A percentile compares a stretch with the other conserved stretches of the same genome.
Conservation (phyloP, 306 rosid species). For the Myrica gale region DNA sequence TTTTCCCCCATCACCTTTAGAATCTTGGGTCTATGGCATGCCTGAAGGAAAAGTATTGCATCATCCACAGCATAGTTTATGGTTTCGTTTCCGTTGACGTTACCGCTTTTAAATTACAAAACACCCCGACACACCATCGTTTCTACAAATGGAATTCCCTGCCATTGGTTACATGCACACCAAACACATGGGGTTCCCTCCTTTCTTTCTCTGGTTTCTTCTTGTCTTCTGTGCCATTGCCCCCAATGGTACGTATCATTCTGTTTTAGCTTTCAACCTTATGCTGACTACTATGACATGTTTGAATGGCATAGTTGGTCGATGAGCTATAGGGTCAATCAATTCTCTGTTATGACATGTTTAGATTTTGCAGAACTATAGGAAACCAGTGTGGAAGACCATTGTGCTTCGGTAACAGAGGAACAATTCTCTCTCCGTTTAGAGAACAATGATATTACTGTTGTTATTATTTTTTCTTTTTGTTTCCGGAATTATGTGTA, state of each 20-base stretch:
- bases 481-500: not conserved
- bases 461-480: too few relatives aligned
- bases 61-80: conserved; percentile 23
- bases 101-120: conserved; percentile 47
- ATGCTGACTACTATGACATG: not conserved
- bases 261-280: conserved; percentile 1
- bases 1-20: conserved; percentile 16
- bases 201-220: conserved; percentile 40
- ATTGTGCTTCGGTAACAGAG: too few relatives aligned
- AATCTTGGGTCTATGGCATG: conserved; percentile 44
- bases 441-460: too few relatives aligned
- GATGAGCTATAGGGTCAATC: not conserved
- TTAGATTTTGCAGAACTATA: not conserved
- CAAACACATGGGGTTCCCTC: conserved; percentile 43
- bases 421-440: too few relatives aligned
- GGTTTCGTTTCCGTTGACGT: conserved; percentile 27
- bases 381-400: not conserved
- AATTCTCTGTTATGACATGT: not conserved
- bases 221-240: conserved; percentile 45
- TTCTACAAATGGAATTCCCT: conserved; percentile 41
- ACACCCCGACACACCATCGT: conserved; percentile 21
- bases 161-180: conserved; percentile 30
- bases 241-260: conserved; percentile 47
- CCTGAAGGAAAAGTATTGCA: conserved; percentile 60
- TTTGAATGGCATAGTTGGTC: not conserved